Evolutionary conservation across 2,329 filamentous ascomycete species (phyloP).

Genomic region (Zymoseptoria passerinii): DNA sequence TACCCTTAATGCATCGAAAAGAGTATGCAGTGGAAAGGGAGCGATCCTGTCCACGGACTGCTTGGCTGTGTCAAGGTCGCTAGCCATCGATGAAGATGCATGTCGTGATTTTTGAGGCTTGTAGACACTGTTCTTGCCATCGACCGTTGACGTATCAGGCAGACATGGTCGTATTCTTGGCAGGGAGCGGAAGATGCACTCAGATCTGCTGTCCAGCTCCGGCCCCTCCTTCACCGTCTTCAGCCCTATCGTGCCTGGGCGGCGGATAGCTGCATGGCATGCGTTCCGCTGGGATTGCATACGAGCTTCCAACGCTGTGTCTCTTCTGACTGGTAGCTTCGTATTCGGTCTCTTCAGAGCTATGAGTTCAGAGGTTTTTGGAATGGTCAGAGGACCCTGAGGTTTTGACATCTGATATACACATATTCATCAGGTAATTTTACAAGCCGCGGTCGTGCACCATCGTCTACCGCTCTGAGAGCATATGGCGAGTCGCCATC

Average conservation of each 20-base stretch:
- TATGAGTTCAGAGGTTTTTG: not conserved
- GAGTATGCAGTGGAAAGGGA: too few species aligned
- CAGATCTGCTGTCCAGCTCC: not conserved
- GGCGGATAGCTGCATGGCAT: not conserved
- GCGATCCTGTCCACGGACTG: too few species aligned
- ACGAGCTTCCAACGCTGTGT: not conserved
- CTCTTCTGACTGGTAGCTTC: not conserved
- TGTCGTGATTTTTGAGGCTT: too few species aligned
- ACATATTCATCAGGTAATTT: not conserved
- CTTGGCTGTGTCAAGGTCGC: too few species aligned
- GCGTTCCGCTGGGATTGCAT: not conserved
- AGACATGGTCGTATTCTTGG: not conserved
- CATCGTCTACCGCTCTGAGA: slow-evolving; percentile 58
- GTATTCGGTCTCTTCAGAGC: not conserved
- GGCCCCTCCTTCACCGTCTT: not conserved
- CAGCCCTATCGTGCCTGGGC: not conserved
- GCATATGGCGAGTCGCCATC: slow-evolving; percentile 69
- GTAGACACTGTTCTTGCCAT: not conserved
- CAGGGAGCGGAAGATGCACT: not conserved
- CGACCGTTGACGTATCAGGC: not conserved
- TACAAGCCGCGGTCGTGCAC: not conserved
- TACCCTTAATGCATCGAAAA: too few species aligned
- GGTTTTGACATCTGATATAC: not conserved
- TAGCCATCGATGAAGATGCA: not conserved
- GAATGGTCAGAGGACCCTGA: not conserved